These are phyloP conservation scores for Penstemon barbatus DNA, from an alignment of 257 asterid genomes.

Conservation along the genomic window DNA sequence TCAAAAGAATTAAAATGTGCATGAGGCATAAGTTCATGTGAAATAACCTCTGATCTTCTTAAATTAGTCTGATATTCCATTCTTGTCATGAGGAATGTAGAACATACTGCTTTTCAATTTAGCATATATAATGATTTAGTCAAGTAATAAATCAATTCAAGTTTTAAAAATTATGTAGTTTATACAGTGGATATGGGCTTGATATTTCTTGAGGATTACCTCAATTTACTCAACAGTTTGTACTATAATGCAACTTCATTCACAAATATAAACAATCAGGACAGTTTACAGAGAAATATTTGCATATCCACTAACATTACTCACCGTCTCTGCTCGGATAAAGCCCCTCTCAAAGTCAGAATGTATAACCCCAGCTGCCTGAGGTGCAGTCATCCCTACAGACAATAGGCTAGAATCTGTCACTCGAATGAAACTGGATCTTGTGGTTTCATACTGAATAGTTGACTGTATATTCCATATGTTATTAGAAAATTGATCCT, in stretches of 20 bases:
- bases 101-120: neutral
- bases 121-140: too few species aligned
- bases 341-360: constrained; percentile 97
- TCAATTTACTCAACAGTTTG: constrained; percentile 1
- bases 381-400: constrained; percentile 98
- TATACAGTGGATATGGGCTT: neutral
- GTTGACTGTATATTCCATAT: neutral
- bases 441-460: neutral
- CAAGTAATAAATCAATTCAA: neutral
- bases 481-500: neutral
- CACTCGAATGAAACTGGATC: neutral
- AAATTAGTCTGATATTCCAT: neutral
- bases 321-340: constrained; percentile 98
- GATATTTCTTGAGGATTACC: neutral
- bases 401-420: constrained; percentile 8
- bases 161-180: neutral
- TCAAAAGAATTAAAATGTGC: neutral
- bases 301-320: constrained; percentile 22
- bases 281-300: constrained; percentile 14
- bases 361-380: constrained; percentile 99
- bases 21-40: constrained; percentile 12
- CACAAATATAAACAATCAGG: constrained; percentile 3
- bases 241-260: constrained; percentile 13
- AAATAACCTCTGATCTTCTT: constrained; percentile 7
- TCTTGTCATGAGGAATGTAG: neutral